A percentile compares a stretch with the other conserved stretches of the same genome.
These are phyloP conservation scores for Ceratobasidium theobromae DNA, from an alignment of 1,284 basidiomycete genomes.

Conservation along the genomic window DNA sequence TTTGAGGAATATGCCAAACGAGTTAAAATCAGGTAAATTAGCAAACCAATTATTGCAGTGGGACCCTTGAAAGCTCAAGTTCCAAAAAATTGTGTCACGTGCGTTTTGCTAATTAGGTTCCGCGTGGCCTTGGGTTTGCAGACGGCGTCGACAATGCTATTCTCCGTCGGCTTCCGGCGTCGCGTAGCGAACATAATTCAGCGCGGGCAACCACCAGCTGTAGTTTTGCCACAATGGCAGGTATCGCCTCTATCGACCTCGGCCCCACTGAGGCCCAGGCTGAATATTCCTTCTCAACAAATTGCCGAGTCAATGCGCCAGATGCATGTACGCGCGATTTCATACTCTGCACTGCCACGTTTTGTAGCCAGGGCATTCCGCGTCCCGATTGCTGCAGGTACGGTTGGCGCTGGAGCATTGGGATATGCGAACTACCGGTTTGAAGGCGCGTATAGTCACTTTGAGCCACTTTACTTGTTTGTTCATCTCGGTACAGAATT, in stretches of 20 bases:
- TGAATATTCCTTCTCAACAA: constrained; percentile 17
- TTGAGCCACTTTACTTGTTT: not conserved
- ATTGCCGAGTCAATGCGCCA: constrained; percentile 33
- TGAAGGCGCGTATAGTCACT: constrained; percentile 63
- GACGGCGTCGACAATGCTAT: constrained; percentile 22
- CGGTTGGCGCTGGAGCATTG: constrained; percentile 84
- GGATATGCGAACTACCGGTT: constrained; percentile 93
- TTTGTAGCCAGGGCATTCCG: constrained; percentile 82
- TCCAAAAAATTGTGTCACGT: too few species aligned
- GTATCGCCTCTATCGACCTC: constrained; percentile 13
- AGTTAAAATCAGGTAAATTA: too few species aligned
- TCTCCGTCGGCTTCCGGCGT: constrained; percentile 25
- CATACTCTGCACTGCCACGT: constrained; percentile 79
- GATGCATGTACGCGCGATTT: constrained; percentile 72
- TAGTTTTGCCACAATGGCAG: not conserved
- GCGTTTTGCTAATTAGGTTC: not conserved
- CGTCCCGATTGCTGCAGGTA: constrained; percentile 81
- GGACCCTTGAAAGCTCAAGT: too few species aligned
- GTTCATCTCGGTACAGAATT: constrained; percentile 53
- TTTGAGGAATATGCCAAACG: too few species aligned
- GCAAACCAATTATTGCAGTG: too few species aligned
- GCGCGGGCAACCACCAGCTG: constrained; percentile 8
- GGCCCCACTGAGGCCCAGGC: constrained; percentile 13
- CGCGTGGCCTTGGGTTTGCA: not conserved
- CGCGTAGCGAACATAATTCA: constrained; percentile 22